phyloP scores from a whole-genome alignment of 495 filamentous ascomycete species.

The Aspergillus panamensis region DNA sequence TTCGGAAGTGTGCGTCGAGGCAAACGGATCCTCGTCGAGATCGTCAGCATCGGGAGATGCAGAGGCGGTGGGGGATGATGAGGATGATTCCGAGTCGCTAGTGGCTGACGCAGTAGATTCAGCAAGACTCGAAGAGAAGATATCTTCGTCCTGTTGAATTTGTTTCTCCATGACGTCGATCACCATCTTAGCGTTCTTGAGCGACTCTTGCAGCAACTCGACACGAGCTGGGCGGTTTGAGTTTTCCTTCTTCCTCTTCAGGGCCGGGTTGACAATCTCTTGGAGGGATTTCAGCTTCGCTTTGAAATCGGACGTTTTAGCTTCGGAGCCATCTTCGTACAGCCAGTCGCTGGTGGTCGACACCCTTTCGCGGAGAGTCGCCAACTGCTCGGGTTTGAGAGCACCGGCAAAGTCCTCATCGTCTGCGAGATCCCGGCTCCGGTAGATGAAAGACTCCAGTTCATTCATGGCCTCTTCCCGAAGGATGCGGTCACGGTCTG shows the following conservation, averaged over 20 bases:
- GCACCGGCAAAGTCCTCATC: conserved; percentile 68
- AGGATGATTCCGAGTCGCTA: conserved; percentile 20
- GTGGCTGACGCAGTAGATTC: conserved; percentile 27
- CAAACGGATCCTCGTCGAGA: conserved; percentile 44
- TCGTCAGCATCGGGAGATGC: conserved; percentile 29
- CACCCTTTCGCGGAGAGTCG: conserved; percentile 58
- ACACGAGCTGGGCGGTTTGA: conserved; percentile 61
- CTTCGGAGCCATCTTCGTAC: conserved; percentile 77
- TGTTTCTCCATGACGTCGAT: conserved; percentile 41
- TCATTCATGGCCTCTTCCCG: conserved; percentile 90
- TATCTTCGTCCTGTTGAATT: conserved; percentile 40
- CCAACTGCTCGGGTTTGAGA: conserved; percentile 61
- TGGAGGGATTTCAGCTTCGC: conserved; percentile 68
- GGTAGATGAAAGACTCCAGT: conserved; percentile 92
- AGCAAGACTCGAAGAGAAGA: conserved; percentile 36
- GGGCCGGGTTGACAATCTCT: conserved; percentile 64
- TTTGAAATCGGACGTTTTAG: conserved; percentile 66
- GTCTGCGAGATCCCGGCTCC: conserved; percentile 73
- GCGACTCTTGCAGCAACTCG: conserved; percentile 56
- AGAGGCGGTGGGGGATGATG: conserved; percentile 10
- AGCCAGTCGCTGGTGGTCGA: conserved; percentile 81
- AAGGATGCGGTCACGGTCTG: conserved; percentile 68
- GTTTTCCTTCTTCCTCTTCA: conserved; percentile 66
- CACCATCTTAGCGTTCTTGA: conserved; percentile 54
- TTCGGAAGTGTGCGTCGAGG: conserved; percentile 27